Evolutionary conservation across 805 yeast species (phyloP).

Genomic region (Candida stauntonica): DNA sequence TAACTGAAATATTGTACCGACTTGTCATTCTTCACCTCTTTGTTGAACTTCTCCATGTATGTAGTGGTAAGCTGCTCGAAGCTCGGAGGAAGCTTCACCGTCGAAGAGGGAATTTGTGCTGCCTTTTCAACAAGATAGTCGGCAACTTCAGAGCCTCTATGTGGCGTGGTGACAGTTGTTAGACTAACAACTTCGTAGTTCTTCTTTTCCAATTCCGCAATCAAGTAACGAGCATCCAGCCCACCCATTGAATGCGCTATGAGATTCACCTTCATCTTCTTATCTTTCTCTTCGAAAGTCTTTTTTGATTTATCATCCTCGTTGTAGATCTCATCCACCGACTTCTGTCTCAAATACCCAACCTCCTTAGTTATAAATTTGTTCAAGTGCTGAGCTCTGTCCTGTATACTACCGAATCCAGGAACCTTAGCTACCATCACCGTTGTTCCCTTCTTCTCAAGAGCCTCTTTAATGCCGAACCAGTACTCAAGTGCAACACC

Average conservation of each 20-base stretch:
- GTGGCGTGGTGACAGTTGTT: conserved; percentile 88
- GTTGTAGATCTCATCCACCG: conserved; percentile 26
- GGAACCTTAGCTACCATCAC: conserved; percentile 78
- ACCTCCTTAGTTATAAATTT: conserved; percentile 38
- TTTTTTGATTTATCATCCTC: conserved; percentile 9
- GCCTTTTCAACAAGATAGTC: conserved; percentile 48
- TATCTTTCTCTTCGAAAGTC: conserved; percentile 19
- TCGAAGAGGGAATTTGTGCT: conserved; percentile 20
- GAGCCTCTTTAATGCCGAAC: conserved; percentile 67
- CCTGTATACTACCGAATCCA: conserved; percentile 70
- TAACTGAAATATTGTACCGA: conserved; percentile 72
- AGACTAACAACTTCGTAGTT: conserved; percentile 62
- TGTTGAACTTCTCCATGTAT: conserved; percentile 51
- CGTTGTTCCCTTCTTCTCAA: conserved; percentile 57
- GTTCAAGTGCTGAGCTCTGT: conserved; percentile 58
- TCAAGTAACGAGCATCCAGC: conserved; percentile 73
- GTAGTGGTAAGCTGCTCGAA: conserved; percentile 65
- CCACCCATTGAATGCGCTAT: conserved; percentile 97
- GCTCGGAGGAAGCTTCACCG: conserved; percentile 32
- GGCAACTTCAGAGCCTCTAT: conserved; percentile 80
- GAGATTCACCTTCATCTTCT: conserved; percentile 56
- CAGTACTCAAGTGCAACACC: conserved; percentile 63
- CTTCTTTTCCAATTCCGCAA: conserved; percentile 43
- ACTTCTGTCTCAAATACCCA: conserved; percentile 18
- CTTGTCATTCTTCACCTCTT: conserved; percentile 47